A percentile compares a stretch with the other conserved stretches of the same genome.
Evolutionary conservation across 371 early-diverging fungal species (phyloP).

Genomic region (Actinomucor elegans): DNA sequence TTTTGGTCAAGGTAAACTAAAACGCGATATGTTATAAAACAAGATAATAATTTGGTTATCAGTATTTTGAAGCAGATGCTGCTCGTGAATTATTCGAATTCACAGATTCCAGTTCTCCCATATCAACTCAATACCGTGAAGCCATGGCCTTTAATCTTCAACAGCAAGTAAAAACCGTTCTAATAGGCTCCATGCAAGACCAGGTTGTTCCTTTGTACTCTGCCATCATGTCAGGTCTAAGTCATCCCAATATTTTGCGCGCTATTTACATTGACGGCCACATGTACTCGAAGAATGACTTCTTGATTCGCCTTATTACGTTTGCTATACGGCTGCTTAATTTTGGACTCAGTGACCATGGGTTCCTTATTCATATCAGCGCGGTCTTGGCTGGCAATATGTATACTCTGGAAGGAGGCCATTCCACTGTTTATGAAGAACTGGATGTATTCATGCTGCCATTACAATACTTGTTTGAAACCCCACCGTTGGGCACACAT

Average conservation of each 20-base stretch:
- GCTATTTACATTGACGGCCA: slow-evolving; percentile 85
- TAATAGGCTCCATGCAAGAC: slow-evolving; percentile 83
- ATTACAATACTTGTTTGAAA: slow-evolving; percentile 38
- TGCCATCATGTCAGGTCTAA: slow-evolving; percentile 78
- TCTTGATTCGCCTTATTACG: slow-evolving; percentile 79
- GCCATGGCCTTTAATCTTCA: slow-evolving; percentile 70
- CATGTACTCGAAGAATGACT: slow-evolving; percentile 73
- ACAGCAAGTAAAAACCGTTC: slow-evolving; percentile 65
- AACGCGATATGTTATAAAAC: neutral
- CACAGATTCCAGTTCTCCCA: slow-evolving; percentile 69
- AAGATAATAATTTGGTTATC: neutral
- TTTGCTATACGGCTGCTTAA: slow-evolving; percentile 86
- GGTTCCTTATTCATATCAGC: slow-evolving; percentile 78
- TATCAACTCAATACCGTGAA: slow-evolving; percentile 65
- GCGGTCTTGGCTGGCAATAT: slow-evolving; percentile 85
- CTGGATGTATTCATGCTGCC: slow-evolving; percentile 75
- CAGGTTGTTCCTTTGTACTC: slow-evolving; percentile 95
- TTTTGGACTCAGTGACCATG: slow-evolving; percentile 81
- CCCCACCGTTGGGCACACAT: slow-evolving; percentile 20
- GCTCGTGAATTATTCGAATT: slow-evolving; percentile 91
- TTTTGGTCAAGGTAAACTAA: slow-evolving; percentile 62
- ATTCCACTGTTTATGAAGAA: slow-evolving; percentile 91
- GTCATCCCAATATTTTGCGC: slow-evolving; percentile 85
- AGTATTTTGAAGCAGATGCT: slow-evolving; percentile 90
- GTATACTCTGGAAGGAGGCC: slow-evolving; percentile 82